phyloP scores from a whole-genome alignment of 2,329 filamentous ascomycete genomes.

The Gaeumannomyces sp. region DNA sequence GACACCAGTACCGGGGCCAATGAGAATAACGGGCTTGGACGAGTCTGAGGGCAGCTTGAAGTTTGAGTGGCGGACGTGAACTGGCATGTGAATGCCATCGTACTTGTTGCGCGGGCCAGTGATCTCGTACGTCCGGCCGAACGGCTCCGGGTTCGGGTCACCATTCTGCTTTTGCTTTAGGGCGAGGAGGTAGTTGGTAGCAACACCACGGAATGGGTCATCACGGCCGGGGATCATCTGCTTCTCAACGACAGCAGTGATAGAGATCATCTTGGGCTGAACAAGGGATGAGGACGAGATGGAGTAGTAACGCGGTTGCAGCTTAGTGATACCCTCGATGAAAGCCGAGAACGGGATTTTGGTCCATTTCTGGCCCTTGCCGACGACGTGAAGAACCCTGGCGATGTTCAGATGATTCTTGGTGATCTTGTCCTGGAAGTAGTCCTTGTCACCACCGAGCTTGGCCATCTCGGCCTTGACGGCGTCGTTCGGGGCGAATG shows the following conservation, averaged over 20 bases:
- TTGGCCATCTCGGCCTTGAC: slow-evolving; percentile 83
- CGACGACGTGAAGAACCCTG: slow-evolving; percentile 68
- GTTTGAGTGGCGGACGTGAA: slow-evolving; percentile 96
- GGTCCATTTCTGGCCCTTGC: slow-evolving; percentile 70
- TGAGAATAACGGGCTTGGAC: slow-evolving; percentile 88
- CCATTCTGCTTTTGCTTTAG: slow-evolving; percentile 96
- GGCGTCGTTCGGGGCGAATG: slow-evolving; percentile 81
- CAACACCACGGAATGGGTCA: slow-evolving; percentile 82
- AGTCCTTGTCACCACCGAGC: slow-evolving; percentile 88
- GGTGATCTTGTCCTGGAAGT: slow-evolving; percentile 82
- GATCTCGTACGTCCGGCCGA: slow-evolving; percentile 81
- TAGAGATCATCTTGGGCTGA: slow-evolving; percentile 89
- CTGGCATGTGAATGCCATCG: slow-evolving; percentile 87
- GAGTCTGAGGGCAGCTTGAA: slow-evolving; percentile 98
- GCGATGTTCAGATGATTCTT: slow-evolving; percentile 84
- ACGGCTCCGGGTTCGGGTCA: slow-evolving; percentile 72
- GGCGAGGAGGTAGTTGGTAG: slow-evolving; percentile 92
- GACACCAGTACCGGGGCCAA: slow-evolving; percentile 93
- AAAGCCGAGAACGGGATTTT: slow-evolving; percentile 89
- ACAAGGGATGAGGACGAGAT: slow-evolving; percentile 95
- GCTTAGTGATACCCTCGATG: slow-evolving; percentile 88
- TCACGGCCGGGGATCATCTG: slow-evolving; percentile 68
- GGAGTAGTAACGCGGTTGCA: slow-evolving; percentile 97
- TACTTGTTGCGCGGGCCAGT: slow-evolving; percentile 93
- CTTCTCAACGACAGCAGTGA: slow-evolving; percentile 91